Evolutionary conservation across 2,329 filamentous ascomycete genomes (phyloP).

Genomic region (Saccharata proteae): DNA sequence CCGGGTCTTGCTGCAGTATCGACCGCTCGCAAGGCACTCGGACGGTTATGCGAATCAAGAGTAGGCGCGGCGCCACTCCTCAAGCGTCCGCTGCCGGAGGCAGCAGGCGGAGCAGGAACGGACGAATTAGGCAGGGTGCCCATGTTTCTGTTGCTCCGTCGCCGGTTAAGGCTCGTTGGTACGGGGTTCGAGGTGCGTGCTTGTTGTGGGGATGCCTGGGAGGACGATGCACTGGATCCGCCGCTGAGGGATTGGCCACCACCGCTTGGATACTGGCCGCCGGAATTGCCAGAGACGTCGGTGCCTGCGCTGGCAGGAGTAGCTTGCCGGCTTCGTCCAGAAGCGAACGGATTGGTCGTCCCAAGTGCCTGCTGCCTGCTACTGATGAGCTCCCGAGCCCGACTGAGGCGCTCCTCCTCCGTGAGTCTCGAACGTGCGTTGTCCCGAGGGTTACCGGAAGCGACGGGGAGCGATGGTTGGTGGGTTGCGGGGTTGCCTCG

Average conservation of each 20-base stretch:
- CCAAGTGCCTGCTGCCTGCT: conserved; percentile 20
- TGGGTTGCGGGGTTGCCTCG: conserved; percentile 20
- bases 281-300: neutral
- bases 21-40: too few species aligned
- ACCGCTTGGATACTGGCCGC: conserved; percentile 11
- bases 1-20: too few species aligned
- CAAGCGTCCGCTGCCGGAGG: too few species aligned
- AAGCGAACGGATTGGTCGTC: conserved; percentile 24
- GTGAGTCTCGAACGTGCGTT: conserved; percentile 14
- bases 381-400: conserved; percentile 25
- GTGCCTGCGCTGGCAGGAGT: conserved; percentile 1
- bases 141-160: conserved; percentile 25
- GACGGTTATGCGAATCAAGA: too few species aligned
- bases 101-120: conserved; percentile 15
- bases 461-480: conserved; percentile 11
- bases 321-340: conserved; percentile 16
- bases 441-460: neutral
- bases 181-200: neutral
- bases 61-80: too few species aligned
- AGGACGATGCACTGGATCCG: conserved; percentile 10
- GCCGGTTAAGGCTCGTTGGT: conserved; percentile 14
- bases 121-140: conserved; percentile 15
- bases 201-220: conserved; percentile 5
- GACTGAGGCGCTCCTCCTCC: conserved; percentile 21
- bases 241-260: conserved; percentile 3